Conservation (phyloP, 2,329 filamentous ascomycete species). For the Tolypocladium ovalisporum region DNA sequence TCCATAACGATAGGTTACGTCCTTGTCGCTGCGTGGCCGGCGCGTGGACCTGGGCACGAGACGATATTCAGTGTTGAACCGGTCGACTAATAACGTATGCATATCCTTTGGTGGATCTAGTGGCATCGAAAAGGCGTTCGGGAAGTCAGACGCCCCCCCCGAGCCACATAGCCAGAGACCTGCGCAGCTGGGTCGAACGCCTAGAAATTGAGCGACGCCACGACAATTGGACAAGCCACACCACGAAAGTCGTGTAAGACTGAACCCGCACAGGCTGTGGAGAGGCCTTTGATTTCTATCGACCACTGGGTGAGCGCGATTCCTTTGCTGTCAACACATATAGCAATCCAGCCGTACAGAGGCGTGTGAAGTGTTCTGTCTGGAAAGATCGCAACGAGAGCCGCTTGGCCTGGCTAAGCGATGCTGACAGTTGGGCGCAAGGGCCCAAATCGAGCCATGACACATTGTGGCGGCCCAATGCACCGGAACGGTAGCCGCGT, state of each 20-base stretch:
- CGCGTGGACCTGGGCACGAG: background rate
- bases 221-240: background rate
- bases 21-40: background rate
- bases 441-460: background rate
- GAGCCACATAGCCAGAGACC: background rate
- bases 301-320: background rate
- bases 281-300: background rate
- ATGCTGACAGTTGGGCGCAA: background rate
- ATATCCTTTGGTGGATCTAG: background rate
- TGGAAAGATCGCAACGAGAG: too few species aligned
- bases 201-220: background rate
- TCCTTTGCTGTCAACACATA: too few species aligned
- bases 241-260: background rate
- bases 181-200: background rate
- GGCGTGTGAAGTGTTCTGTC: too few species aligned
- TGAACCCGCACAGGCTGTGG: background rate
- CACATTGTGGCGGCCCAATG: background rate
- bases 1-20: background rate
- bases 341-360: too few species aligned
- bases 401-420: background rate
- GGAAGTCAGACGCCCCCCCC: background rate
- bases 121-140: background rate
- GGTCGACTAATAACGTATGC: background rate
- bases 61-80: background rate
- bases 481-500: background rate